Conservation (phyloP, 768 basidiomycete genomes). For the Agrocybe praecox region DNA sequence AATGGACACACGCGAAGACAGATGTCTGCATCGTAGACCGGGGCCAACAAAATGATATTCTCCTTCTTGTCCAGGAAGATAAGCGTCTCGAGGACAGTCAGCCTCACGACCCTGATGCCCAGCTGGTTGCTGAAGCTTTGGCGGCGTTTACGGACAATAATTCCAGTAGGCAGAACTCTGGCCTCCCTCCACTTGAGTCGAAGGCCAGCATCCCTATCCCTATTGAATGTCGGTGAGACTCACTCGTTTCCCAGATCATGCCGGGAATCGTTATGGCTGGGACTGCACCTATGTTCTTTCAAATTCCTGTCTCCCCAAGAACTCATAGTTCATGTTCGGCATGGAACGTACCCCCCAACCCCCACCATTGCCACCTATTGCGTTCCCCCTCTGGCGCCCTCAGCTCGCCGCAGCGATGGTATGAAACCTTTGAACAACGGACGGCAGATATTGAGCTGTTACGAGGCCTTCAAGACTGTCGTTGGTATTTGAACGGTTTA, state of each 20-base stretch:
- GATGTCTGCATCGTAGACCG: conserved; percentile 34
- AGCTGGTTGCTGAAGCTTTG: conserved; percentile 27
- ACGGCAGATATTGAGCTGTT: conserved; percentile 25
- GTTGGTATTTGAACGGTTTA: background rate
- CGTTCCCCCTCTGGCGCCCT: conserved; percentile 16
- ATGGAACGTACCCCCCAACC: conserved; percentile 19
- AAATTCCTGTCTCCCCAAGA: conserved; percentile 25
- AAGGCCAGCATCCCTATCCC: conserved; percentile 6
- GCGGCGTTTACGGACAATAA: conserved; percentile 25
- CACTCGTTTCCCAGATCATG: conserved; percentile 20
- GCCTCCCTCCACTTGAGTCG: conserved; percentile 8
- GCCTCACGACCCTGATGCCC: conserved; percentile 15
- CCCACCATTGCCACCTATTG: conserved; percentile 16
- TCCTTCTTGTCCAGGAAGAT: conserved; percentile 29
- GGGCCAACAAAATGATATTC: conserved; percentile 18
- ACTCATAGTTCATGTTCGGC: conserved; percentile 14
- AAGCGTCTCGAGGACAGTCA: conserved; percentile 12
- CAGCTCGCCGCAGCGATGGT: conserved; percentile 22
- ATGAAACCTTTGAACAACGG: conserved; percentile 35
- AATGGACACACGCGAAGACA: conserved; percentile 21
- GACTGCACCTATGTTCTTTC: conserved; percentile 31
- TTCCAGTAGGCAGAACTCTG: background rate
- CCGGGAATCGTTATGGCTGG: conserved; percentile 33
- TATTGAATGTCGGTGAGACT: conserved; percentile 1
- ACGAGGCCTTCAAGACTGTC: conserved; percentile 31